Base-by-base conservation (phyloP, 345 rosid species). In the Melaleuca alternifolia region DNA sequence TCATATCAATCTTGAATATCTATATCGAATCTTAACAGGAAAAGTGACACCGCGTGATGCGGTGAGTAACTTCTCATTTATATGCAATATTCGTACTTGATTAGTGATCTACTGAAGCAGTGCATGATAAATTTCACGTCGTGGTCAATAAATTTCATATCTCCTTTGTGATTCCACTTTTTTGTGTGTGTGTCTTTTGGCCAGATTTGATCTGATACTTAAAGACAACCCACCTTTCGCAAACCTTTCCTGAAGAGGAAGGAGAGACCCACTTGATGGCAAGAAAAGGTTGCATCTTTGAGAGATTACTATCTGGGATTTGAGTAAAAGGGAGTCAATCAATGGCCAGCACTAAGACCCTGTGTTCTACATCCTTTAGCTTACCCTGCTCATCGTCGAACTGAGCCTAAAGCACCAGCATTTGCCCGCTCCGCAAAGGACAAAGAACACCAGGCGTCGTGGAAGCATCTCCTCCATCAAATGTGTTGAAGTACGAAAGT, bases 1-100 rank as follows among this genome's bases (percentile, higher is more conserved):
- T 51, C 53, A 51, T 13, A 51, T 16, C 13, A 14, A 18, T 51
- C 4, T 14, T 51, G 6, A 14, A 51, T 14, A 51, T 13, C 13
- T 18, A 13, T 51, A 18, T 2, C 15, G 53, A 51, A 51, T 2
- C 15, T 51, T 18, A 51, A 14, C 18, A 14, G 14, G 15, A 14
- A 20, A 15, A 2, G 11, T 62, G 77, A 33, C 15, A 62, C 1
- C 4, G 7, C 14, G 44, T 62, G 15, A 62, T 0, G 0, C 1
- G 0, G 44, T 7, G 7, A n/a, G 7, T n/a, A 59, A 59, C 4
- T n/a, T 59, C n/a, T 51, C 6, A 51, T 51, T 15, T 51, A 51
- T 18, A 13, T 51, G 16, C 53, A 51, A 51, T 18, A 51, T 51
- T 3, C 18, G 15, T 51, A 51, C 14, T 16, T 5, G 18, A 5